Evolutionary conservation across 2,329 filamentous ascomycete species (phyloP).

Genomic region (Aureobasidium pullulans): DNA sequence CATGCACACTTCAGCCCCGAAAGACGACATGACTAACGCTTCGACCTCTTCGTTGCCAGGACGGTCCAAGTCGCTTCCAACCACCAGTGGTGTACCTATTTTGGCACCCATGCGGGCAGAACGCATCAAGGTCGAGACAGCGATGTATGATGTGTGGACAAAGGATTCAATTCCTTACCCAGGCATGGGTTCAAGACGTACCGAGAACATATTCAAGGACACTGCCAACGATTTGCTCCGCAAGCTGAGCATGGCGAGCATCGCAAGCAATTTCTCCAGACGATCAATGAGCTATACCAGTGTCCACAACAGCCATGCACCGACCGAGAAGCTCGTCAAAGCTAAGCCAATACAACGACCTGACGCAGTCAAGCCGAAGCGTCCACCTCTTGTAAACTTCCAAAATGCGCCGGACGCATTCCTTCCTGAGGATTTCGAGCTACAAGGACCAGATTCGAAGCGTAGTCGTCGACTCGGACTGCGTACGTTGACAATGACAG

Average conservation of each 20-base stretch:
- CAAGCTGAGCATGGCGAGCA: constrained; percentile 76
- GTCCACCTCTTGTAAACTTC: constrained; percentile 34
- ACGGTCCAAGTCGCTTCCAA: constrained; percentile 72
- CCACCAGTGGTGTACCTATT: constrained; percentile 60
- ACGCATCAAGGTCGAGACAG: constrained; percentile 65
- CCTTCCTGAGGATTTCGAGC: constrained; percentile 41
- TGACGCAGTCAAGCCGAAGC: constrained; percentile 5
- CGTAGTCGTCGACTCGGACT: constrained; percentile 13
- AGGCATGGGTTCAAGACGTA: constrained; percentile 62
- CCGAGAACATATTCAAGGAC: constrained; percentile 64
- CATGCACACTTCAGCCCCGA: constrained; percentile 70
- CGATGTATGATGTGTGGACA: constrained; percentile 76
- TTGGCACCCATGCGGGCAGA: constrained; percentile 69
- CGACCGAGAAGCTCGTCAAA: constrained; percentile 1
- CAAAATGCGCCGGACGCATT: constrained; percentile 42
- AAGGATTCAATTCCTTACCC: constrained; percentile 73
- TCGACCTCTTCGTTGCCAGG: constrained; percentile 46
- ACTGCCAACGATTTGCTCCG: constrained; percentile 84
- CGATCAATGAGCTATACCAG: constrained; percentile 55
- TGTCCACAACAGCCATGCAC: constrained; percentile 21
- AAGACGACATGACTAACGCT: constrained; percentile 40
- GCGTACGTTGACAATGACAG: constrained; percentile 16
- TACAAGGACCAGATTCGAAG: constrained; percentile 20
- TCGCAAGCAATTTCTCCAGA: constrained; percentile 67
- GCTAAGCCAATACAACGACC: constrained; percentile 3